Evolutionary conservation across 768 basidiomycete genomes (phyloP).

Genomic region (Leccinum incarnatum): DNA sequence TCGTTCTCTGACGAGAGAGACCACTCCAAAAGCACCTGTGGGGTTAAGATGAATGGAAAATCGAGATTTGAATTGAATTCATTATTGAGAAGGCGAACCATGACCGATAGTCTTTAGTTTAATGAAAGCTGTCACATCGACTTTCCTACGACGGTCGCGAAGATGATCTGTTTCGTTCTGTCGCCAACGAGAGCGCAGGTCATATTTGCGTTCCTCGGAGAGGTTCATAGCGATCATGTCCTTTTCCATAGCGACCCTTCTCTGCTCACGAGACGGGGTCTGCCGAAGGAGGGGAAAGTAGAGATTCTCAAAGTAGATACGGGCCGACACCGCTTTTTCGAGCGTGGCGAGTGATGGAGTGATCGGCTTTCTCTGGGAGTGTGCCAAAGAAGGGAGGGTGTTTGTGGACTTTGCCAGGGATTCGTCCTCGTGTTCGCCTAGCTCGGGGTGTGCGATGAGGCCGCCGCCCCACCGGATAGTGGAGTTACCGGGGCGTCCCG

Average conservation of each 20-base stretch:
- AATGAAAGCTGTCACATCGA: conserved; percentile 81
- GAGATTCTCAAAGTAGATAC: conserved; percentile 91
- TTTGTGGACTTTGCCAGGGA: conserved; percentile 17
- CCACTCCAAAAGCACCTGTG: conserved; percentile 92
- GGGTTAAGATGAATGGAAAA: conserved; percentile 28
- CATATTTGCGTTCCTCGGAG: conserved; percentile 65
- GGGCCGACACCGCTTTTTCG: conserved; percentile 89
- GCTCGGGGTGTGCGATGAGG: conserved; percentile 64
- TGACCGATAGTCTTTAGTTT: conserved; percentile 94
- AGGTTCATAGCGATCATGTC: conserved; percentile 79
- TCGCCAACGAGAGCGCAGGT: conserved; percentile 70
- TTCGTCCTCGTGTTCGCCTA: conserved; percentile 56
- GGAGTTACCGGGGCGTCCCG: conserved; percentile 57
- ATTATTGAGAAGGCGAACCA: conserved; percentile 47
- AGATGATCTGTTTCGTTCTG: conserved; percentile 90
- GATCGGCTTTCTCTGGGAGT: conserved; percentile 54
- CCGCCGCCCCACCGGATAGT: conserved; percentile 59
- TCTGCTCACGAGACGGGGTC: conserved; percentile 80
- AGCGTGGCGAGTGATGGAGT: conserved; percentile 86
- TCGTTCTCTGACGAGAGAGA: conserved; percentile 85
- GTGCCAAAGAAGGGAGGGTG: conserved; percentile 32
- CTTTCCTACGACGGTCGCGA: conserved; percentile 77
- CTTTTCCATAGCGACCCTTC: conserved; percentile 81
- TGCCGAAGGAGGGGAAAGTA: conserved; percentile 87
- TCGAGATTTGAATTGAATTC: conserved; percentile 25